Base-by-base conservation (phyloP, 352 stramenopile genomes). In the Globisporangium okanoganense region DNA sequence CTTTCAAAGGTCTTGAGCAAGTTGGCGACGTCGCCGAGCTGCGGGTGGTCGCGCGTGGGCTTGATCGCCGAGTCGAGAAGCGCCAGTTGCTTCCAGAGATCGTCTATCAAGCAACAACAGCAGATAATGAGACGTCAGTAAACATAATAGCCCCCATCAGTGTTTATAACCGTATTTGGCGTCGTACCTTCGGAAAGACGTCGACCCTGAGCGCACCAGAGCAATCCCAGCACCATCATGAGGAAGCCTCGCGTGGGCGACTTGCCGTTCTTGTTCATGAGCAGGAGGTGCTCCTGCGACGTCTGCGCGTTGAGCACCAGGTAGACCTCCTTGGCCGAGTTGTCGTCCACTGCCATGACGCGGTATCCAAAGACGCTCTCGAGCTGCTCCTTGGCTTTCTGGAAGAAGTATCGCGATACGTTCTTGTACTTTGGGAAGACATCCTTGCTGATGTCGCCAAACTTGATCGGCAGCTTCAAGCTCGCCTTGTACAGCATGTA, bases 401-500 rank as follows among this genome's bases (percentile, higher is more conserved):
- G 75, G 62, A 94, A 91, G 50, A 94, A 90, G 51, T 85, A 90
- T 66, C 82, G 67, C 12, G 79, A 90, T 8, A 90, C 75, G 57
- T 85, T 94, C 68, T 88, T 90, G 67, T 93, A 81, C 64, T 87
- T 81, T 13, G 78, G 77, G 31, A 82, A 92, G 35, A 94, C 82
- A 2, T 92, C 85, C 59, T 92, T 94, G 70, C 76, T 90, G 58
- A 94, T 90, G 62, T 94, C 85, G 40, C 56, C 64, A 44, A 94
- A 92, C 58, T 84, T 86, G 62, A 94, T 87, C 1, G 82, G 79
- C 47, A 87, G 72, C 65, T 93, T 91, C 24, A 87, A 59, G 10
- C 76, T 82, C 36, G 78, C 83, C 58, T 92, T 94, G 83, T 94
- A 94, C 38, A 94, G 71, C 69, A 94, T 77, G 60, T 92, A 94